Conservation (phyloP, 169 alveolate species). For the Theileria orientalis region DNA sequence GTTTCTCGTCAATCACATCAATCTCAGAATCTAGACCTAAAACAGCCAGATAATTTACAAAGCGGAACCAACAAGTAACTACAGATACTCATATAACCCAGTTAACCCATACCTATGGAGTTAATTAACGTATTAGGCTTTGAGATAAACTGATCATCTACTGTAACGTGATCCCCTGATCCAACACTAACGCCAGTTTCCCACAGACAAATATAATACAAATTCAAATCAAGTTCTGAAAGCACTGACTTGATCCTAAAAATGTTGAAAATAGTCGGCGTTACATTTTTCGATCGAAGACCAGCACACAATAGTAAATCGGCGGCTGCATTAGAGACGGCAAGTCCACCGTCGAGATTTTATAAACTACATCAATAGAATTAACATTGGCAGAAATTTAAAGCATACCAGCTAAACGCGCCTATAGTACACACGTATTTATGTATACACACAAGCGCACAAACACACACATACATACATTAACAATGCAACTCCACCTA, state of each 20-base stretch:
- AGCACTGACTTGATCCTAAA: not conserved
- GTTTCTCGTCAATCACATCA: not conserved
- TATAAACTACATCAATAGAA: constrained; percentile 26
- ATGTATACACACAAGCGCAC: no score
- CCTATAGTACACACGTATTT: no score
- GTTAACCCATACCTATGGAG: constrained; percentile 42
- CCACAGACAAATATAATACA: constrained; percentile 54
- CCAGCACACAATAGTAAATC: constrained; percentile 24
- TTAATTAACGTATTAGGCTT: constrained; percentile 14
- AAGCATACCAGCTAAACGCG: no score
- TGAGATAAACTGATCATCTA: constrained; percentile 38
- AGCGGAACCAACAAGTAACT: no score
- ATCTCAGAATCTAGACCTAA: not conserved
- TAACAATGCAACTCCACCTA: constrained; percentile 1
- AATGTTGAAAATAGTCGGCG: not conserved
- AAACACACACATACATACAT: no score
- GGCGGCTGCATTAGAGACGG: constrained; percentile 62
- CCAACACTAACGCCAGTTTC: constrained; percentile 14
- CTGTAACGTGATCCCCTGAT: not conserved
- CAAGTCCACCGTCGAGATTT: constrained; percentile 52
- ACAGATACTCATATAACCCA: no score
- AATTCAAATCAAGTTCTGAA: not conserved
- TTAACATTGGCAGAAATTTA: no score
- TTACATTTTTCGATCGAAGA: constrained; percentile 37
- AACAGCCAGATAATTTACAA: not conserved